Conservation (phyloP, 2,329 filamentous ascomycete genomes). For the Grosmannia penicillata region DNA sequence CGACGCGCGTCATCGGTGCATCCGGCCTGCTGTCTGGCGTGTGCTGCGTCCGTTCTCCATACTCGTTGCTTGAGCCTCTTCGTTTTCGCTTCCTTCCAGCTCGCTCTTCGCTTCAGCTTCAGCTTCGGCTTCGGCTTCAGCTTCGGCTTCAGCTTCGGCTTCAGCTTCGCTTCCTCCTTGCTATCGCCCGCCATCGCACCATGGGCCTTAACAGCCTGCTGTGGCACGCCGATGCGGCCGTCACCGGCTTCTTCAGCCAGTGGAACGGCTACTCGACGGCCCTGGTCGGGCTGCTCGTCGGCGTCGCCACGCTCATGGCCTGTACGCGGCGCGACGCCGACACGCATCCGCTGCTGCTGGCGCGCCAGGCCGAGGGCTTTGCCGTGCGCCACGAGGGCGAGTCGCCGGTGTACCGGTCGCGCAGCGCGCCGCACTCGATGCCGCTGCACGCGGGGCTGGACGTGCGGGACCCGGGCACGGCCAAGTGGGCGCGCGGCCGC, state of each 20-base stretch:
- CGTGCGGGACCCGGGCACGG: constrained; percentile 64
- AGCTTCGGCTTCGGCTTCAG: no score
- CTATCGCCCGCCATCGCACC: not conserved
- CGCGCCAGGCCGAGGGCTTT: constrained; percentile 65
- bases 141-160: no score
- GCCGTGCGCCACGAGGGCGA: constrained; percentile 72
- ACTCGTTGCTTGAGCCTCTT: no score
- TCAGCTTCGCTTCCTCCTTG: not conserved
- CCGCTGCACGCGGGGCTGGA: constrained; percentile 63
- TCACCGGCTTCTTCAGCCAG: constrained; percentile 55
- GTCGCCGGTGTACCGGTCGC: constrained; percentile 73
- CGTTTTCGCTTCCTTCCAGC: not conserved
- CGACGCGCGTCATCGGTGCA: no score
- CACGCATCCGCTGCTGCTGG: constrained; percentile 79
- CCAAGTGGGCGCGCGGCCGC: constrained; percentile 69
- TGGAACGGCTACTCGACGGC: constrained; percentile 73
- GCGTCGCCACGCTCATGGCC: constrained; percentile 56
- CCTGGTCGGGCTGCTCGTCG: constrained; percentile 50
- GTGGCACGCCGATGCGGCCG: constrained; percentile 54
- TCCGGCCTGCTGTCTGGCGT: no score
- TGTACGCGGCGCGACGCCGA: constrained; percentile 67
- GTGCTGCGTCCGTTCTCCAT: no score
- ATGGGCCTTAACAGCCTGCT: constrained; percentile 41
- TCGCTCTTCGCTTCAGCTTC: not conserved
- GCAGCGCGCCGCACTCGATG: constrained; percentile 73